phyloP scores from a whole-genome alignment of 352 stramenopile genomes.

The Globisporangium rhizosaccharum region DNA sequence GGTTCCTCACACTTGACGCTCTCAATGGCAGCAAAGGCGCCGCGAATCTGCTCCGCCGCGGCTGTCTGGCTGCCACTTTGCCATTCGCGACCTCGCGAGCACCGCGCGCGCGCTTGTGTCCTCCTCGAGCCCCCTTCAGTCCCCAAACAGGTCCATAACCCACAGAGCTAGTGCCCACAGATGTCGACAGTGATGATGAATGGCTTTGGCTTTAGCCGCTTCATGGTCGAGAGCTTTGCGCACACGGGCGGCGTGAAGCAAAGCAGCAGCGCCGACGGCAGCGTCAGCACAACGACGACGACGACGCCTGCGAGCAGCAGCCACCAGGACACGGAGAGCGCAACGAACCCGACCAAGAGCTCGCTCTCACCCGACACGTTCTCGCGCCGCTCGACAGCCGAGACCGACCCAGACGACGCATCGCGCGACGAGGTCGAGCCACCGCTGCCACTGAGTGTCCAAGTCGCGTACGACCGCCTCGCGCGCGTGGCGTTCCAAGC shows the following conservation, averaged over 20 bases:
- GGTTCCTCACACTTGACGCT: constrained; percentile 1
- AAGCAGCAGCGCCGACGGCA: not conserved
- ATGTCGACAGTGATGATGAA: constrained; percentile 10
- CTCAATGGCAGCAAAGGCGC: not conserved
- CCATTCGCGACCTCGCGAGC: constrained; percentile 8
- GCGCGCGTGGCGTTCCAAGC: constrained; percentile 9
- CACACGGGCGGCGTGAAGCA: not conserved
- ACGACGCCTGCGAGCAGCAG: not conserved
- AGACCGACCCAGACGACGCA: constrained; percentile 1
- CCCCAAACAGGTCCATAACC: too few relatives aligned
- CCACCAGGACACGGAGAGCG: not conserved
- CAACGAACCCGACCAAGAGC: not conserved
- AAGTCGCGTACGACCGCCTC: constrained; percentile 9
- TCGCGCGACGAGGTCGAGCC: not conserved
- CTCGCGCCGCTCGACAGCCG: constrained; percentile 12
- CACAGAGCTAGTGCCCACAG: not conserved
- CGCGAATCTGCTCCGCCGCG: not conserved
- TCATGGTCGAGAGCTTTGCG: constrained; percentile 11
- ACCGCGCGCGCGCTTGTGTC: not conserved
- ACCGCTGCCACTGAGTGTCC: not conserved
- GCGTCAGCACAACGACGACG: not conserved
- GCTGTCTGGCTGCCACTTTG: constrained; percentile 4
- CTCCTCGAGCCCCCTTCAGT: not conserved
- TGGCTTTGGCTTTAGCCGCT: constrained; percentile 10
- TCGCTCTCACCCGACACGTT: constrained; percentile 4